Base-by-base conservation (phyloP, 1,284 basidiomycete genomes). In the Sphaerobolus stellatus region DNA sequence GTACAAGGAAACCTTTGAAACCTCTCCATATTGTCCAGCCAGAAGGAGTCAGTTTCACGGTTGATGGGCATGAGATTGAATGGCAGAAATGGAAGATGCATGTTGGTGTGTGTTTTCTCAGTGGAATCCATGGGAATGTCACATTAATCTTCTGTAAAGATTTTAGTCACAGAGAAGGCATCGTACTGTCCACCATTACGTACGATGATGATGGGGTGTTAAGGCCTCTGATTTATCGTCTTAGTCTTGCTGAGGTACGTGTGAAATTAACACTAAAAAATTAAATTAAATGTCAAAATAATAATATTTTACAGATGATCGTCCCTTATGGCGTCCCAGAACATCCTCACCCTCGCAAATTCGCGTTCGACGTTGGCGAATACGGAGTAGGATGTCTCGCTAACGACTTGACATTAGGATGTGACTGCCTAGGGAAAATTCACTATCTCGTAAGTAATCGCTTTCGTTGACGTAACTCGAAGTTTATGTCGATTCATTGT, bases 61-160 rank as follows among this genome's bases (percentile, higher is more conserved):
- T 96, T 68, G 78, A 85, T 48, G 94, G 92, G 0, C 74, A 92
- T 62, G 80, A 82, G 16, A 67, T 94, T 11, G 86, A 90, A 65
- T 96, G 92, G 92, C 92, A 94, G 66, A 93, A 94, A 63, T 96
- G 92, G 92, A 92, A 88, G 70, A 89, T 95, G 85, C 92, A 95
- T 67, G 77, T 95, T 52, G 82, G 89, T 83, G 56, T 55, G 76
- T 68, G n/a, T n/a, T n/a, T n/a, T n/a, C n/a, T n/a, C n/a, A 43
- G 31, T 16, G 11, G 22, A 9, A 44, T 24, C 20, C 22, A 11
- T 44, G 11, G 13, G 41, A 44, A 20, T 44, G 14, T 24, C 14
- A 14, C 11, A 44, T 13, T 44, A 22, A 44, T 11, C 53, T 18
- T 30, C 20, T 29, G 14, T 46, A 28, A 48, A 90, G 88, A 81